phyloP scores from a whole-genome alignment of 192 early-diverging fungal genomes.

The Powellomyces hirtus region DNA sequence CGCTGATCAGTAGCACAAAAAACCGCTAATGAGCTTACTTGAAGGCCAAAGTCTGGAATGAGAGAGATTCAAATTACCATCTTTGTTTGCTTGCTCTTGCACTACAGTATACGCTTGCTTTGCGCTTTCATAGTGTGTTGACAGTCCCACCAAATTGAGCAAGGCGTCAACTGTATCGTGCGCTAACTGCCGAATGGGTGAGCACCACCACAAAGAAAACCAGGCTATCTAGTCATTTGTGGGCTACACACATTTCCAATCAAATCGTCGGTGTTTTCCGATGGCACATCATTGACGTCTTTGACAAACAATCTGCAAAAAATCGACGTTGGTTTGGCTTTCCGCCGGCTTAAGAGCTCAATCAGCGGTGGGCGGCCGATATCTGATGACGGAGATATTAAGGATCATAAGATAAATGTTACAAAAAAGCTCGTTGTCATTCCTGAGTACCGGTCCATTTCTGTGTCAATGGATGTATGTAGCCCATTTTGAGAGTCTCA shows the following conservation, averaged over 20 bases:
- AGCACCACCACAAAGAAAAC: background rate
- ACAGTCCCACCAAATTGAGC: constrained; percentile 11
- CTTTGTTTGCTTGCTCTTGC: background rate
- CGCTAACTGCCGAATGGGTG: background rate
- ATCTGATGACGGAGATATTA: background rate
- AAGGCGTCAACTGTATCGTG: constrained; percentile 1
- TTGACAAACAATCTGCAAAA: constrained; percentile 13
- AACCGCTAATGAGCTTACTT: background rate
- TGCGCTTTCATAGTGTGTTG: constrained; percentile 17
- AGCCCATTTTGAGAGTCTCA: no score
- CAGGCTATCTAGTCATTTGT: background rate
- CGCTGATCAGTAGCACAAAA: no score
- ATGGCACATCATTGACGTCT: background rate
- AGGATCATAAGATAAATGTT: background rate
- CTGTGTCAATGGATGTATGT: constrained; percentile 6
- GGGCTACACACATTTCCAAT: background rate
- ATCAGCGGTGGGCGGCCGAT: constrained; percentile 12
- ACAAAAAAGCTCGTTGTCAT: background rate
- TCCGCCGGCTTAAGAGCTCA: constrained; percentile 1
- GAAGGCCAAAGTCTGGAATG: no score
- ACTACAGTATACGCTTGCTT: constrained; percentile 4
- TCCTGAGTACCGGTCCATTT: constrained; percentile 7
- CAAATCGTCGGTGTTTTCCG: background rate
- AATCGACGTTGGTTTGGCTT: background rate
- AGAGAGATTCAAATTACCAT: no score